phyloP scores from a whole-genome alignment of 768 basidiomycete species.

The Termitomyces titanicus region DNA sequence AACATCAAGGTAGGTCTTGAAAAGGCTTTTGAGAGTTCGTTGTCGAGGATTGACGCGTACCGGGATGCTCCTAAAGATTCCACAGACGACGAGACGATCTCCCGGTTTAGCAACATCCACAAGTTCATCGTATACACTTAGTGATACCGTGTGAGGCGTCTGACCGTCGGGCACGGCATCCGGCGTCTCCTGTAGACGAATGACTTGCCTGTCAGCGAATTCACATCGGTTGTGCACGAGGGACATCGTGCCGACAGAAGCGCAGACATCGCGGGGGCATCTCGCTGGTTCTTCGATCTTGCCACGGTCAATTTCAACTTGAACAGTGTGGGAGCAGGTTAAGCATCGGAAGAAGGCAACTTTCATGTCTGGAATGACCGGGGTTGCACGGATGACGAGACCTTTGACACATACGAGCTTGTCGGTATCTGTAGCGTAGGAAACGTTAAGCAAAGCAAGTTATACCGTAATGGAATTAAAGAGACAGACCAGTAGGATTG shows the following conservation, averaged over 20 bases:
- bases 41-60: constrained; percentile 94
- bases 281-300: constrained; percentile 90
- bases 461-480: background rate
- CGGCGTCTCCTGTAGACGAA: constrained; percentile 94
- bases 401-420: constrained; percentile 96
- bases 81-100: constrained; percentile 85
- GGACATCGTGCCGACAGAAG: constrained; percentile 83
- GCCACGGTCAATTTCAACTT: constrained; percentile 96
- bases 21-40: constrained; percentile 88
- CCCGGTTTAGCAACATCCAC: constrained; percentile 97
- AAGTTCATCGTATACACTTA: constrained; percentile 98
- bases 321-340: constrained; percentile 94
- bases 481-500: constrained; percentile 77
- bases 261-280: constrained; percentile 93
- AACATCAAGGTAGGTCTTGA: constrained; percentile 97
- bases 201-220: constrained; percentile 94
- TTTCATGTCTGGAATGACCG: constrained; percentile 99
- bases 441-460: background rate
- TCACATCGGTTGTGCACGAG: constrained; percentile 97
- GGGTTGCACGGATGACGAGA: constrained; percentile 94
- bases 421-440: constrained; percentile 81
- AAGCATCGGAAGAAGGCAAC: constrained; percentile 97
- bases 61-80: constrained; percentile 92
- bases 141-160: constrained; percentile 94
- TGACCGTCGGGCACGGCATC: constrained; percentile 98